Evolutionary conservation across 257 asterid species (phyloP).

Genomic region (Coffea canephora): DNA sequence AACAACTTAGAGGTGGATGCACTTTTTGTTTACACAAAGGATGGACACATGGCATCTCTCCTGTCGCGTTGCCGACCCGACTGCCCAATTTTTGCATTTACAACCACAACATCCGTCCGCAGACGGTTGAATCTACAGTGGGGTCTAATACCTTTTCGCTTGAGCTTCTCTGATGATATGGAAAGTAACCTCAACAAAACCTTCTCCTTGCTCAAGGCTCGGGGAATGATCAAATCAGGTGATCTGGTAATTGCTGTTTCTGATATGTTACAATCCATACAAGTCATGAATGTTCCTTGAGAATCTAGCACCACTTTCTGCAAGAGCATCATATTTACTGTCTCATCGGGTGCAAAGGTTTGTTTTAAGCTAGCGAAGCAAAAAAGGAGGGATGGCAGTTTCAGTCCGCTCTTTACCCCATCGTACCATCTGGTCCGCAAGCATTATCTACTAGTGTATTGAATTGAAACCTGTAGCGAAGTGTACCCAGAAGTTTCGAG

Average conservation of each 20-base stretch:
- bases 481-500: background rate
- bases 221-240: conserved; percentile 94
- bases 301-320: background rate
- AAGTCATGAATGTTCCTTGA: conserved; percentile 93
- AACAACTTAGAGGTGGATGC: conserved; percentile 92
- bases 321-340: background rate
- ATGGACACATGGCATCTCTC: conserved; percentile 96
- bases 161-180: conserved; percentile 93
- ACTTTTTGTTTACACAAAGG: conserved; percentile 84
- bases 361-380: conserved; percentile 3
- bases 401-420: background rate
- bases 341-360: background rate
- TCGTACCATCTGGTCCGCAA: background rate
- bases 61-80: conserved; percentile 95
- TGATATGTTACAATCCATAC: conserved; percentile 94
- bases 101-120: conserved; percentile 74
- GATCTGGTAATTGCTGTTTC: conserved; percentile 94
- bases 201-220: conserved; percentile 77
- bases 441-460: background rate
- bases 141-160: conserved; percentile 93
- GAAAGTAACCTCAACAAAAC: conserved; percentile 95
- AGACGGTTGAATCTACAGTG: conserved; percentile 93
- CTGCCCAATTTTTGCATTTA: conserved; percentile 94
- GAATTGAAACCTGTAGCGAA: background rate
- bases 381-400: background rate